A percentile compares a stretch with the other conserved stretches of the same genome.
phyloP scores from a whole-genome alignment of 1,284 basidiomycete genomes.

The Hemileccinum hortonii region DNA sequence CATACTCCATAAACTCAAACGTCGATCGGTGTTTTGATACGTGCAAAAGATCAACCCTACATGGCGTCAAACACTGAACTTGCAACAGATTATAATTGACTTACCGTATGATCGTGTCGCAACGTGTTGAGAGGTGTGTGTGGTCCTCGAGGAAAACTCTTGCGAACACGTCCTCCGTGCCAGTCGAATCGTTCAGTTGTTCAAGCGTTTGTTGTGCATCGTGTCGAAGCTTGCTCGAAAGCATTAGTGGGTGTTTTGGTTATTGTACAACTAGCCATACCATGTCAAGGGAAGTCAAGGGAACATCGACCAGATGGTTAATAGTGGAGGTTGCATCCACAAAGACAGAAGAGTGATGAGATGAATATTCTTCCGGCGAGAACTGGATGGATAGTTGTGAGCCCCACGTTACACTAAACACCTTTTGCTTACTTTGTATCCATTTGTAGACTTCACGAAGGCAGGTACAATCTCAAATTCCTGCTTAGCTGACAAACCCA shows the following conservation, averaged over 20 bases:
- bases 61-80: conserved; percentile 3
- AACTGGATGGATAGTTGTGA: conserved; percentile 42
- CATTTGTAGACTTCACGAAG: conserved; percentile 58
- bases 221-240: conserved; percentile 58
- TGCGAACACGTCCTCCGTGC: conserved; percentile 66
- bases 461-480: conserved; percentile 64
- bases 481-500: conserved; percentile 55
- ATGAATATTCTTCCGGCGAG: conserved; percentile 52
- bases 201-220: conserved; percentile 77
- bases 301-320: conserved; percentile 81
- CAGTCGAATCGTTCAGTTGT: conserved; percentile 48
- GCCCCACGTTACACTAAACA: not conserved
- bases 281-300: conserved; percentile 67
- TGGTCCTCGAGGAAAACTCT: conserved; percentile 73
- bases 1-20: conserved; percentile 56
- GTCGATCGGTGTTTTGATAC: conserved; percentile 48
- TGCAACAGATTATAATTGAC: conserved; percentile 22
- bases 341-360: conserved; percentile 56
- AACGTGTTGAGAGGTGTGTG: conserved; percentile 57
- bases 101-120: conserved; percentile 66
- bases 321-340: conserved; percentile 80
- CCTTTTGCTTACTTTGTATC: conserved; percentile 44
- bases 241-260: not conserved
- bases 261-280: conserved; percentile 36
- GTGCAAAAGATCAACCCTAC: conserved; percentile 62